Base-by-base conservation (phyloP, 306 rosid genomes). In the Dryas drummondii region DNA sequence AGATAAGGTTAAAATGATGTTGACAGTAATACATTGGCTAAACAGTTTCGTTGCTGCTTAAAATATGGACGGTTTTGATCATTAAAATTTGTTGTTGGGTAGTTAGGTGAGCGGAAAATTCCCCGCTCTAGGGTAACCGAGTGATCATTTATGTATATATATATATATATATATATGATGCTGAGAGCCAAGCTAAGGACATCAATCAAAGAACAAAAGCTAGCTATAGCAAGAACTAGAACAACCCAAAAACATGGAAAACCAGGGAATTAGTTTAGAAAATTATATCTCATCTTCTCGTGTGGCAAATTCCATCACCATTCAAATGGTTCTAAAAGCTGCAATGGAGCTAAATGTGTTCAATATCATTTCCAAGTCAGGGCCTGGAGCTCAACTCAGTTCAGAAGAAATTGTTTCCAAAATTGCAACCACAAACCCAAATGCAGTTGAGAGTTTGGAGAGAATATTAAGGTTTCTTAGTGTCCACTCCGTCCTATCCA, bases 341-440 rank as follows among this genome's bases (percentile, higher is more conserved):
- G 80, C 80, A 5, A 19, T 69, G 27, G 70, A 77, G 55, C 70
- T 77, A 12, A 16, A 77, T n/a, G 50, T 68, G 63, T 77, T 77
- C 53, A 40, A 6, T 4, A 76, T 57, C 50, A 76, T 76, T 9
- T 74, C 80, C 13, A 46, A 57, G 4, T 64, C 74, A 7, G 74
- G 80, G 9, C 74, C 52, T 9, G 70, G 32, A 17, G 68, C 75
- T 17, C n/a, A 77, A 26, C 75, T 77, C 4, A 58, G 75, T n/a
- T 13, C 80, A 7, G 44, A 37, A 9, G 75, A 77, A 13, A 69
- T 69, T 14, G 51, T 57, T 50, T 69, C 70, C 4, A 59, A 40
- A 48, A 61, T 77, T 4, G 55, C 80, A 5, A 49, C 48, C 40
- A 49, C 51, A 52, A 66, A 68, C 22, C 53, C 40, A 3, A 68